Evolutionary conservation across 2,329 filamentous ascomycete species (phyloP), one percentile per base, ranked within the genome.

Genomic region (Microascus cirrosus): DNA sequence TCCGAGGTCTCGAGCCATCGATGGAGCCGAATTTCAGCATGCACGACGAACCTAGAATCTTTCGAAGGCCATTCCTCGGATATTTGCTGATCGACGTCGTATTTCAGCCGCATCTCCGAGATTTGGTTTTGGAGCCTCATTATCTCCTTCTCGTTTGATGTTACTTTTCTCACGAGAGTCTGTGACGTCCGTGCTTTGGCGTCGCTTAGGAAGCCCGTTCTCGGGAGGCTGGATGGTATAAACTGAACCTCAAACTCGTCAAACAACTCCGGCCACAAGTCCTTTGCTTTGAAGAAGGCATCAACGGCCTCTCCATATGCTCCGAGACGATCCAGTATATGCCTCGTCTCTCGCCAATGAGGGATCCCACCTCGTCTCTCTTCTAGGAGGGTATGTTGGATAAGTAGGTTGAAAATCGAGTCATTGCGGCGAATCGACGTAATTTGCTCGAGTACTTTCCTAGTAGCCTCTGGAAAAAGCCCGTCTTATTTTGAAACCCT

Each of bases 1-100:
- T n/a, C 32, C 8, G 42, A 48, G 12, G 32, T 36, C 13, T n/a
- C 32, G 1, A 60, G 35, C 34, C 66, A 64, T 12, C 67, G 62
- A 10, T 69, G 63, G 0, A 73, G 61, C 0, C 68, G 60, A 0
- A 71, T 58, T 50, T 74, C 72, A 1, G 69, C 64, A 53, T 75
- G 73, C 0, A 75, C 71, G 8, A 61, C 58, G 0, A 70, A 70
- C 5, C 10, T 64, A 2, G 3, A 22, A 3, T 3, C 11, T 22
- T 48, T 48, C n/a, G 57, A 62, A 1, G 58, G 39, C 35, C 62
- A 63, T 34, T 64, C 59, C 0, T 2, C 1, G 22, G 58, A 18
- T 7, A 70, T 68, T 1, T 63, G 54, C 0, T 50, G 52, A 15
- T 71, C 64, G 1, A 71, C 56, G 1, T 59, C n/a, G 15, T 65